A percentile compares a stretch with the other conserved stretches of the same genome.
phyloP scores from a whole-genome alignment of 768 basidiomycete genomes.

The Termitomyces heimii region DNA sequence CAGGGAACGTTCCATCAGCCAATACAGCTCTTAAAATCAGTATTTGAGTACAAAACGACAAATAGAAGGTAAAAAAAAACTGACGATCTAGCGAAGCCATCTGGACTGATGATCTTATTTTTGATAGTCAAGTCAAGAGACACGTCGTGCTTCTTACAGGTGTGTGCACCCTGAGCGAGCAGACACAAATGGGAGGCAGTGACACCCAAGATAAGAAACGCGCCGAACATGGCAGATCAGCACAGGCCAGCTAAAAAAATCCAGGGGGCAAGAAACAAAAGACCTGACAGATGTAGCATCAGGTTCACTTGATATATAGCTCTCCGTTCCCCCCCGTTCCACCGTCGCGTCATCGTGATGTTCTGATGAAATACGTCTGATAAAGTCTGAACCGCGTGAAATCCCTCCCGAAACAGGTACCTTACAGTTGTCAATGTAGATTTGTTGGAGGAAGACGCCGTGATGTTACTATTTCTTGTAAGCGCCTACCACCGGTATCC shows the following conservation, averaged over 20 bases:
- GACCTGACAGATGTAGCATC: not conserved
- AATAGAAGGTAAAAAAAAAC: not conserved
- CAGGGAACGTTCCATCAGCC: slow-evolving; percentile 8
- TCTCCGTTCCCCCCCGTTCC: not conserved
- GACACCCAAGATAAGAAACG: not conserved
- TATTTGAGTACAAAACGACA: not conserved
- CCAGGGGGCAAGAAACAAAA: not conserved
- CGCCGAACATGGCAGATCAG: not conserved
- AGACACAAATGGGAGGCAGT: not conserved
- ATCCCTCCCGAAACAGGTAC: not conserved
- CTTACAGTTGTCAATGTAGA: not conserved
- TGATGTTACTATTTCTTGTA: not conserved
- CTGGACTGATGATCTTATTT: slow-evolving; percentile 53
- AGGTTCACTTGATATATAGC: not conserved
- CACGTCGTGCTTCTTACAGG: slow-evolving; percentile 12
- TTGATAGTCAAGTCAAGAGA: slow-evolving; percentile 51
- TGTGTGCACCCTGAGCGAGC: not conserved
- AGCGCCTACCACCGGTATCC: not conserved
- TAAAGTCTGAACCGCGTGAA: not conserved
- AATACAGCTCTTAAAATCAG: slow-evolving; percentile 1
- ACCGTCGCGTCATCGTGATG: not conserved
- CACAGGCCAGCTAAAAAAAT: not conserved
- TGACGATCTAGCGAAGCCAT: slow-evolving; percentile 15
- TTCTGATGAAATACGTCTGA: too few species aligned
- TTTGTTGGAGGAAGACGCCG: not conserved